Conservation (phyloP, 805 yeast species). For the Suhomyces emberorum region DNA sequence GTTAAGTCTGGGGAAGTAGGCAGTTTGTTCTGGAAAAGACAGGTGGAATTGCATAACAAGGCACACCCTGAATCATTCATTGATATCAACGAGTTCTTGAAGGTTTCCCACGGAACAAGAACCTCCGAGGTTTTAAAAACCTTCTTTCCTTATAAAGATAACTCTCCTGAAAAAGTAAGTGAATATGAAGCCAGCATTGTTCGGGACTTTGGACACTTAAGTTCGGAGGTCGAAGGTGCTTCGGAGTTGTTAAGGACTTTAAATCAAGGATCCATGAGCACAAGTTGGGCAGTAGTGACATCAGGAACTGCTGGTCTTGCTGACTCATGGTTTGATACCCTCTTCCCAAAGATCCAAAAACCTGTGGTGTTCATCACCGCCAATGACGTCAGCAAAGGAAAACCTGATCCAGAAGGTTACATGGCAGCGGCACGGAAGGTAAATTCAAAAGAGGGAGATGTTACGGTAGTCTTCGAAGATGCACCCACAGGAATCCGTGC, state of each 20-base stretch:
- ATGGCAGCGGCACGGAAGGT: conserved; percentile 5
- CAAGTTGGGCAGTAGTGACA: conserved; percentile 18
- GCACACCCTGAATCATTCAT: conserved; percentile 10
- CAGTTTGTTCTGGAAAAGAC: conserved; percentile 15
- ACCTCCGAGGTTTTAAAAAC: conserved; percentile 13
- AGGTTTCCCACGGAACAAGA: conserved; percentile 16
- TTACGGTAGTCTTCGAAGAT: conserved; percentile 18
- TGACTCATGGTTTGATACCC: conserved; percentile 15
- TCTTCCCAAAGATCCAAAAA: conserved; percentile 6
- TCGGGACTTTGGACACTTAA: conserved; percentile 15
- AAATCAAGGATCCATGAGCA: conserved; percentile 1
- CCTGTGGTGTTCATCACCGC: conserved; percentile 19
- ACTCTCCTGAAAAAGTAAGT: conserved; percentile 6
- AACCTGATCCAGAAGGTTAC: conserved; percentile 22
- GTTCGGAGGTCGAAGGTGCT: conserved; percentile 14
- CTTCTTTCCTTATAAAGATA: conserved; percentile 13
- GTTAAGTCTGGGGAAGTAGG: conserved; percentile 17
- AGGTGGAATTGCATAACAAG: conserved; percentile 13
- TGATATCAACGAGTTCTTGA: conserved; percentile 10
- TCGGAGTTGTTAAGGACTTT: conserved; percentile 6
- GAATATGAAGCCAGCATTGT: conserved; percentile 13
- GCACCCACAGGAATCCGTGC: conserved; percentile 18
- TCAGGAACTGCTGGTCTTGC: conserved; percentile 18
- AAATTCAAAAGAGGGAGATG: neutral
- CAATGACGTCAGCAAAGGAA: conserved; percentile 16